Base-by-base conservation (phyloP, 2,329 filamentous ascomycete genomes). In the Neurospora crassa region DNA sequence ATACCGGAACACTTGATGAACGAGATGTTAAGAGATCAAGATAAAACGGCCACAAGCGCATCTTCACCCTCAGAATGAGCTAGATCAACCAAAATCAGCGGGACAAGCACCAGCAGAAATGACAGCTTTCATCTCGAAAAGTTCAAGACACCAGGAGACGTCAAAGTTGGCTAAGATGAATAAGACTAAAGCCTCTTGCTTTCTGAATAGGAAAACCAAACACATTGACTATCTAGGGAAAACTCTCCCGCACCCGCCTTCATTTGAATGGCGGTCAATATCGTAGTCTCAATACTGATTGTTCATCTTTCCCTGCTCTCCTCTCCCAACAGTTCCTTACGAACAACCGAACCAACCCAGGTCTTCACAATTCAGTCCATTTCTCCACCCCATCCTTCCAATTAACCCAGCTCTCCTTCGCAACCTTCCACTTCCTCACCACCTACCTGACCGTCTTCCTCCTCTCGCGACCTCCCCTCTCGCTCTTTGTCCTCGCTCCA, bases 301-400 rank as follows among this genome's bases (percentile, higher is more conserved):
- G 88, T 89, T 82, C 77, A 84, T 79, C 41, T 4, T 29, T 59
- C 24, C 67, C 20, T n/a, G 63, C 34, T 70, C 43, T 24, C 18
- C 53, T 37, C 20, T 71, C 29, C 42, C 42, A 10, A 45, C 42
- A 40, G 10, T n/a, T 20, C 63, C 68, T 68, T 41, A 70, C 72
- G 76, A 70, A 74, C 70, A 71, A 40, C 67, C 69, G 67, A 40
- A 45, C 59, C 20, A 53, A 37, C 40, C 40, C 70, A 90, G 88
- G 88, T 92, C 76, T 91, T 91, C 78, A 89, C 88, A 59, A 91
- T 91, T 81, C 91, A 91, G 79, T 86, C 85, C 73, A 90, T 92
- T 91, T 91, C 81, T 86, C 86, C 34, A 86, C 90, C 73, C 85
- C 86, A 18, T 85, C 84, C 16, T 83, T 90, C 76, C 88, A 88